These are phyloP conservation scores for Apodospora peruviana DNA, from an alignment of 495 filamentous ascomycete species.

Conservation along the genomic window DNA sequence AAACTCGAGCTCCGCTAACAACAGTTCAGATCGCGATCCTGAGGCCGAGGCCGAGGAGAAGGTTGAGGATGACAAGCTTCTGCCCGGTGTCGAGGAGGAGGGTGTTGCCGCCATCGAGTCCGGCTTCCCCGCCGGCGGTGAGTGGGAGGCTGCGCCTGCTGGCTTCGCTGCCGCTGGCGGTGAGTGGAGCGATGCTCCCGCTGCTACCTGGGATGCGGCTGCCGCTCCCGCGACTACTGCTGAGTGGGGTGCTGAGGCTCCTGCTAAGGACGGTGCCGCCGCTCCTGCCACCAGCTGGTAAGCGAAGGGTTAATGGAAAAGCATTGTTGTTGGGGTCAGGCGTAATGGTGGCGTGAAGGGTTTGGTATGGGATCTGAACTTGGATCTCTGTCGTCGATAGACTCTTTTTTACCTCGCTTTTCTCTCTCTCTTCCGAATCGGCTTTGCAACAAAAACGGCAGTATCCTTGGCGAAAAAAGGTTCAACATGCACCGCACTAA, in stretches of 20 bases:
- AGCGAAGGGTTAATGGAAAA: conserved; percentile 9
- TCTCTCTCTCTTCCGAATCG: conserved; percentile 8
- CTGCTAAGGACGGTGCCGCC: conserved; percentile 36
- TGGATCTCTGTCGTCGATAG: conserved; percentile 17
- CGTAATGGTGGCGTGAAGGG: conserved; percentile 21
- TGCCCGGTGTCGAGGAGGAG: conserved; percentile 79
- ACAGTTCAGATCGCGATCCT: conserved; percentile 88
- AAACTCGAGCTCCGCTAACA: too few species aligned
- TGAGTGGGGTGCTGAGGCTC: conserved; percentile 64
- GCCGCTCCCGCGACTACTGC: conserved; percentile 39
- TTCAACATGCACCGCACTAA: conserved; percentile 67
- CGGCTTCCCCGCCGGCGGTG: conserved; percentile 55
- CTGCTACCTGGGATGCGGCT: conserved; percentile 68
- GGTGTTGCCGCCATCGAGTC: conserved; percentile 71
- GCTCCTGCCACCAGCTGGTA: conserved; percentile 54
- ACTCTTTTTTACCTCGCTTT: conserved; percentile 1
- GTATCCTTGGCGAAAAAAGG: conserved; percentile 23
- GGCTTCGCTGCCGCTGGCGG: conserved; percentile 58
- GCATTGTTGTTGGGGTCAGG: conserved; percentile 21
- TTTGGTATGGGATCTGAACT: conserved; percentile 14
- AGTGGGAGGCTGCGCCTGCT: conserved; percentile 68
- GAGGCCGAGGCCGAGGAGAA: conserved; percentile 97
- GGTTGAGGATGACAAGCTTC: conserved; percentile 61
- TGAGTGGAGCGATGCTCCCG: conserved; percentile 44
- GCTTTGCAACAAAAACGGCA: conserved; percentile 10